These are phyloP conservation scores for Ochetophila trinervis DNA, from an alignment of 306 rosid genomes.

Conservation along the genomic window DNA sequence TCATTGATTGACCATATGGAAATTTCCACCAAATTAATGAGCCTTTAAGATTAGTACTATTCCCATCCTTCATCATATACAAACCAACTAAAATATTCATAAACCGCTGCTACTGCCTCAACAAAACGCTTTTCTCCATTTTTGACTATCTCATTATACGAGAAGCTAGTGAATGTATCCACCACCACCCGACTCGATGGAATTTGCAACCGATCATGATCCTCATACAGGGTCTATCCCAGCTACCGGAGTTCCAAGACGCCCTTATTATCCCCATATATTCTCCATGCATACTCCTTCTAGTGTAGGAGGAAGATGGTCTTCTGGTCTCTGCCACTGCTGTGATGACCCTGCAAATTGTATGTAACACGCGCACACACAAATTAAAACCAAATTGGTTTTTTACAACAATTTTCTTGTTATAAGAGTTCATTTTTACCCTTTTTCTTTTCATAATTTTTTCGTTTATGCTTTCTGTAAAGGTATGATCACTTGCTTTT, in stretches of 20 bases:
- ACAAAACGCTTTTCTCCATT: too few species aligned
- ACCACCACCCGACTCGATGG: constrained; percentile 20
- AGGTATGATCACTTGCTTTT: constrained; percentile 62
- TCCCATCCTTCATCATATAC: not conserved
- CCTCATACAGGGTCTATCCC: constrained; percentile 21
- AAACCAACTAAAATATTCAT: not conserved
- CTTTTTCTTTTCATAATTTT: not conserved
- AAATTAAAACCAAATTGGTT: too few species aligned
- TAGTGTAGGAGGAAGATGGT: constrained; percentile 36
- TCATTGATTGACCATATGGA: not conserved
- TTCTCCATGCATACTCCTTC: constrained; percentile 8
- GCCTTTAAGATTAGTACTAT: not conserved
- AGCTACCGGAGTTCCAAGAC: constrained; percentile 28
- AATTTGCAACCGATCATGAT: constrained; percentile 22
- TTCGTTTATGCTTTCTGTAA: not conserved
- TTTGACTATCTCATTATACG: not conserved
- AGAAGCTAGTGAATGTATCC: constrained; percentile 39
- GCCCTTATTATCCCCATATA: constrained; percentile 16
- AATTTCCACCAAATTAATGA: not conserved
- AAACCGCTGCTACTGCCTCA: not conserved
- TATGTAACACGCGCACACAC: constrained; percentile 19
- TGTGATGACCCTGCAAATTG: constrained; percentile 60
- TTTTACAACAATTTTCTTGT: not conserved
- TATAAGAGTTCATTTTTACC: too few species aligned
- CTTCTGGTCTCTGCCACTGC: constrained; percentile 66